Percentiles rank a stretch among this genome's conserved stretches.
phyloP scores from a whole-genome alignment of 1,139 yeast genomes.

The Debaryomycetaceae sp. region DNA sequence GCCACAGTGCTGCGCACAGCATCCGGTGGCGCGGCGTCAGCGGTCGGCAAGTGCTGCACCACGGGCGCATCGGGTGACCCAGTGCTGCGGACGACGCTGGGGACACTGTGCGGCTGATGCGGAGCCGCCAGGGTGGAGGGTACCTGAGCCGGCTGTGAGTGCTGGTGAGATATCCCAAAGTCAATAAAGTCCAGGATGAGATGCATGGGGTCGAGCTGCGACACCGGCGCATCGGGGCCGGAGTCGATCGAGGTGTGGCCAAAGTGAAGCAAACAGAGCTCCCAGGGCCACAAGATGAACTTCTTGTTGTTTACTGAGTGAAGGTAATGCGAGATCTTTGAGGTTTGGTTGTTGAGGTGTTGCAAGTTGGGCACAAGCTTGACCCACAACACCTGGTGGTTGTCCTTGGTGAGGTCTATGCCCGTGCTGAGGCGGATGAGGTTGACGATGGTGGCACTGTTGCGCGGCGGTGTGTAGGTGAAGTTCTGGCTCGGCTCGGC shows the following conservation, averaged over 20 bases:
- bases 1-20: not conserved
- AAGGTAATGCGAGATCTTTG: constrained; percentile 53
- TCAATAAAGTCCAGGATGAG: constrained; percentile 37
- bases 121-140: constrained; percentile 1
- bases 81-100: constrained; percentile 16
- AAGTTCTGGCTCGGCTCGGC: constrained; percentile 37
- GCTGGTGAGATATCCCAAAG: constrained; percentile 24
- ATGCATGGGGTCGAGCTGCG: constrained; percentile 24
- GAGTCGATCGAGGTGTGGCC: constrained; percentile 26
- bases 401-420: constrained; percentile 22
- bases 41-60: not conserved
- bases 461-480: constrained; percentile 46
- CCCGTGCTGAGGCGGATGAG: constrained; percentile 55
- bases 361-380: constrained; percentile 62
- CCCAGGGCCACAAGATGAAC: constrained; percentile 68
- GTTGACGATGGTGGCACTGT: constrained; percentile 42
- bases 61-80: not conserved
- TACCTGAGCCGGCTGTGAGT: constrained; percentile 3
- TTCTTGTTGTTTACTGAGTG: constrained; percentile 52
- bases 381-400: constrained; percentile 45
- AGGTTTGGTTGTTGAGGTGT: constrained; percentile 65
- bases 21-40: not conserved
- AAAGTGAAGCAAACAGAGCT: constrained; percentile 56
- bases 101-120: constrained; percentile 20
- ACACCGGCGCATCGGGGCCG: constrained; percentile 11